phyloP scores from a whole-genome alignment of 495 filamentous ascomycete genomes.

The Staphylotrichum tortipilum region DNA sequence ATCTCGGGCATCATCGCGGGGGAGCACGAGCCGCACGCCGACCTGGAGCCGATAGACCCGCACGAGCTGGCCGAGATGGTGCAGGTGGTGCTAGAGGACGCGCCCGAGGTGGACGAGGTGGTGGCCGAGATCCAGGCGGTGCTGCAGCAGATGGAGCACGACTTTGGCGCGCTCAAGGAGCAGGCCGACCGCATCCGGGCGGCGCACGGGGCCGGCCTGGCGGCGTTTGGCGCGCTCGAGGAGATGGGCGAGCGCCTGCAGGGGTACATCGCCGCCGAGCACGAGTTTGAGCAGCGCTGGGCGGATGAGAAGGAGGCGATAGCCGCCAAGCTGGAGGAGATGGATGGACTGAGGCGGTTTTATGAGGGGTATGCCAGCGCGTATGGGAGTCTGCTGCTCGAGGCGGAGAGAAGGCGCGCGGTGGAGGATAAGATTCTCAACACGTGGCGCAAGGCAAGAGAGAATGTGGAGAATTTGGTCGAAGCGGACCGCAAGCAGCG shows the following conservation, averaged over 20 bases:
- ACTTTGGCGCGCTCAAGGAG: conserved; percentile 49
- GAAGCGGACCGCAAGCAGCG: conserved; percentile 65
- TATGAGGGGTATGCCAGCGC: conserved; percentile 78
- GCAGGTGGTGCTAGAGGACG: conserved; percentile 71
- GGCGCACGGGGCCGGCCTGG: conserved; percentile 39
- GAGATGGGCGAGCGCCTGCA: conserved; percentile 56
- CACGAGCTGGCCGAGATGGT: conserved; percentile 78
- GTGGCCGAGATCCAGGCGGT: conserved; percentile 72
- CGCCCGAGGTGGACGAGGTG: conserved; percentile 81
- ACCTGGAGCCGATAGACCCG: conserved; percentile 61
- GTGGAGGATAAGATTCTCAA: conserved; percentile 64
- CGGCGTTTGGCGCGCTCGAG: conserved; percentile 58
- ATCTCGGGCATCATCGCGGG: conserved; percentile 48
- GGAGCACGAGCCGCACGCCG: conserved; percentile 50
- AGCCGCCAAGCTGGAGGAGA: conserved; percentile 56
- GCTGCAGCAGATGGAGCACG: conserved; percentile 65
- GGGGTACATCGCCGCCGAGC: conserved; percentile 58
- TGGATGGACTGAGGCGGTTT: conserved; percentile 62
- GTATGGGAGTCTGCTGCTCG: conserved; percentile 75
- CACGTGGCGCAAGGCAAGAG: conserved; percentile 64
- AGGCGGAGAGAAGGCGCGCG: conserved; percentile 63
- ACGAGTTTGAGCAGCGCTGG: conserved; percentile 68
- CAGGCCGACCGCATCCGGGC: conserved; percentile 47
- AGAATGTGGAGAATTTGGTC: conserved; percentile 65
- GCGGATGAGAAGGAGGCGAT: conserved; percentile 63